Base-by-base conservation (phyloP, 2,329 filamentous ascomycete genomes). In the Diaporthe citrichinensis region DNA sequence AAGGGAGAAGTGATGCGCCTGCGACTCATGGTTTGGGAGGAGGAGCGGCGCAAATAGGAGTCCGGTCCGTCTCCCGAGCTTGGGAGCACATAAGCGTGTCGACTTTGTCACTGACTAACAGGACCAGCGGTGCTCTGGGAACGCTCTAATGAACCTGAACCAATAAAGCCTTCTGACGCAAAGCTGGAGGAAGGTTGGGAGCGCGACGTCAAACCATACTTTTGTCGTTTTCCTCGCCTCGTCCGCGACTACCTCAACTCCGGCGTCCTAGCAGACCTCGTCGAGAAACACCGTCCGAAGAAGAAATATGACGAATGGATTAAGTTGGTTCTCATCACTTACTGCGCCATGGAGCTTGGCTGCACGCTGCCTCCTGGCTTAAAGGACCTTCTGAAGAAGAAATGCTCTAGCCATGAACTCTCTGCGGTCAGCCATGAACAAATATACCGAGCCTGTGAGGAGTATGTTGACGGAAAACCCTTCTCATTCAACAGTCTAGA, bases 321-420 rank as follows among this genome's bases (percentile, higher is more conserved):
- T 7, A n/a, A 36, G 5, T 14, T 69, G 44, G 46, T 41, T 9
- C 6, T 39, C 0, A 36, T 69, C 17, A 23, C 31, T 2, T 55
- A 20, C 23, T 53, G 65, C 23, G 46, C 65, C 12, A 69, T 69
- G 65, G 17, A 69, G 31, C 65, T 69, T 17, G 46, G 65, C 23
- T 69, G 65, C 23, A 53, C 4, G 1, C 46, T 69, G 12, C 65
- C 65, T 6, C 23, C 41, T 1, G 65, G 46, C 3, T 69, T 69
- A 12, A 1, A 39, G 14, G 12, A 2, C 1, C 12, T 23, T 5
- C 62, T 68, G 44, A 53, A 68, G 44, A 0, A 9, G 25, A 68
- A 68, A 25, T 68, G 46, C 44, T 17, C 2, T 2, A 25, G 10
- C 17, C 28, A 36, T 10, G 17, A 20, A 1, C 44, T 36, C 20